Evolutionary conservation across 2,329 filamentous ascomycete species (phyloP), one percentile per base, ranked within the genome.

Genomic region (Scytalidium sp.): DNA sequence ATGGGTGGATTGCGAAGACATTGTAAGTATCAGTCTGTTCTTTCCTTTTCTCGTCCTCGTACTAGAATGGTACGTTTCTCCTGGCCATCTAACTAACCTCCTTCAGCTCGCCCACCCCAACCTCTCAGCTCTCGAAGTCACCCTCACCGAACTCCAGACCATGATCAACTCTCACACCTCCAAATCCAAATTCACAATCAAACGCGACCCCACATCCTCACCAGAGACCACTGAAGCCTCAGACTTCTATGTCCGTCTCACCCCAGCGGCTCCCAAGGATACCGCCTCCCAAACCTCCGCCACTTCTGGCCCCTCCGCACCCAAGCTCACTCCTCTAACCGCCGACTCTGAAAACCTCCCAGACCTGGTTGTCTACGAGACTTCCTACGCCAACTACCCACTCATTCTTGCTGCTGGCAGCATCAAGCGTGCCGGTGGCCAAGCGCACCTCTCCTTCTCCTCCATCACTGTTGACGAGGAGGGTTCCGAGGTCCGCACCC

Each of bases 321-420:
- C 50, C 19, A 65, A 66, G 47, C 56, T 64, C 27, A 63, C 65
- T 17, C 58, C 61, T 15, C 60, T 69, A 29, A 65, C 62, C 42
- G 53, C 67, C 36, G 67, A 60, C 5, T 56, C 63, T 39, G 63
- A 66, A 41, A 62, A 71, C 45, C 62, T 74, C 4, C 71, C 72
- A 9, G 68, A 71, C 41, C 66, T 72, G 40, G 61, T 73, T 52
- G 65, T 74, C 48, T 73, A 73, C 58, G 70, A 73, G 59, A 74
- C 71, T 7, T 70, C 71, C 2, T 74, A 74, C 61, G 64, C 71
- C 47, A 68, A 70, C 46, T 74, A 74, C 56, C 70, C 70, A 1
- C 66, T 73, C 19, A 68, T 75, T 40, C 58, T 74, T 13, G 66
- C 69, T 5, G 66, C 64, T 3, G 70, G 69, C 11, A 63, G 61